These are phyloP conservation scores for Chaetomium tenue DNA, from an alignment of 495 filamentous ascomycete species.

Conservation along the genomic window DNA sequence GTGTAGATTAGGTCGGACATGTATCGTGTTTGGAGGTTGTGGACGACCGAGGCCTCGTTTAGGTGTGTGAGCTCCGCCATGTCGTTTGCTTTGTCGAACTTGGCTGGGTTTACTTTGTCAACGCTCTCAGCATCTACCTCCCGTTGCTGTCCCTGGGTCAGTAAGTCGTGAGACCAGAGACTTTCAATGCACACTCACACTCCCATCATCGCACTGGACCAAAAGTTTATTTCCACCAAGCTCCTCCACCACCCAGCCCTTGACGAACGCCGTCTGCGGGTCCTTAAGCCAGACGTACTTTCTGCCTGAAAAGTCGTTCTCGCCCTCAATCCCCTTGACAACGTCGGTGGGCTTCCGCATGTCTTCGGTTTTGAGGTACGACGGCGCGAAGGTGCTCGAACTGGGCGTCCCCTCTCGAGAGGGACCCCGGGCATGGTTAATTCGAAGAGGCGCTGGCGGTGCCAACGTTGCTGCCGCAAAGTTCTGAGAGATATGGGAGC, in stretches of 20 bases:
- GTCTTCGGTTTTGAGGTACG: constrained; percentile 87
- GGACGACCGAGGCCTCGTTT: constrained; percentile 96
- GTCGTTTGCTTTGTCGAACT: constrained; percentile 98
- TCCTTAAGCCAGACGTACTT: constrained; percentile 97
- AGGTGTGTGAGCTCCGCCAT: constrained; percentile 98
- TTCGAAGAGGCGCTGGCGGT: constrained; percentile 34
- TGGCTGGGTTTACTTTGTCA: constrained; percentile 98
- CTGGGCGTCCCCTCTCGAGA: constrained; percentile 56
- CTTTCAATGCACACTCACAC: constrained; percentile 53
- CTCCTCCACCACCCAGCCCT: constrained; percentile 88
- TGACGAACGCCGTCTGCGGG: constrained; percentile 80
- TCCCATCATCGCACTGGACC: constrained; percentile 92
- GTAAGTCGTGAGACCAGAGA: constrained; percentile 2
- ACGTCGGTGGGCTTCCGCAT: constrained; percentile 62
- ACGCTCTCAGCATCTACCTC: constrained; percentile 79
- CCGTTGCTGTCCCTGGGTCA: constrained; percentile 64
- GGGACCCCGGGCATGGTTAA: constrained; percentile 55
- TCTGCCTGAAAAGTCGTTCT: constrained; percentile 98
- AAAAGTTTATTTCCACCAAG: constrained; percentile 62
- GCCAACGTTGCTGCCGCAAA: constrained; percentile 31
- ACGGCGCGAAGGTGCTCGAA: constrained; percentile 85
- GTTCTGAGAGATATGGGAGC: constrained; percentile 47
- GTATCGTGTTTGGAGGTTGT: constrained; percentile 92
- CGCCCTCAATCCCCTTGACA: constrained; percentile 79
- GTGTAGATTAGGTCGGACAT: constrained; percentile 97